Conservation (phyloP, 176 grass and related monocot genomes). For the Cenchrus fungigraminus region DNA sequence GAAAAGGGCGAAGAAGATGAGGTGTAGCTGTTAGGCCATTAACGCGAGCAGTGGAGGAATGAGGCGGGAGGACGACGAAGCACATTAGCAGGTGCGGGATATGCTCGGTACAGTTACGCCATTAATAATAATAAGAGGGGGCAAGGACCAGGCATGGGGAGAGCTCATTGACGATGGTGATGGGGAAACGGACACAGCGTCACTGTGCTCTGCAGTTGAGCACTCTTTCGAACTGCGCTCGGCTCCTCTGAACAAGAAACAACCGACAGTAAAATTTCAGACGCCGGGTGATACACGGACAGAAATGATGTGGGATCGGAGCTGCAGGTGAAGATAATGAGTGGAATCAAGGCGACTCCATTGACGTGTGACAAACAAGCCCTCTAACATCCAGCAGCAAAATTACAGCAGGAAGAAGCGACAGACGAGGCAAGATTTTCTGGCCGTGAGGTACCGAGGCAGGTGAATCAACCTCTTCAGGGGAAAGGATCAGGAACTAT, state of each 20-base stretch:
- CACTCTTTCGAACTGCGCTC: conserved; percentile 8
- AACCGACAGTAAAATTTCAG: background rate
- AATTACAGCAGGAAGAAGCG: conserved; percentile 38
- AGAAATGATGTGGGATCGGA: conserved; percentile 20
- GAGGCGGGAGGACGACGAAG: conserved; percentile 30
- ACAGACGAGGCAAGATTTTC: conserved; percentile 27
- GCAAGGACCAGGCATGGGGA: conserved; percentile 26
- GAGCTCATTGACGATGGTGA: conserved; percentile 48
- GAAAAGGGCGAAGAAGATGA: conserved; percentile 44
- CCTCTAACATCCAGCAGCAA: background rate
- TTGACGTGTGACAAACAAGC: conserved; percentile 20
- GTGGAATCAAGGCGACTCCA: conserved; percentile 29
- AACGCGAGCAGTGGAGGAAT: conserved; percentile 27
- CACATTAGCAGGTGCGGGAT: conserved; percentile 33
- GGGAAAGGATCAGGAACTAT: conserved; percentile 13
- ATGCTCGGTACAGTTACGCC: conserved; percentile 28
- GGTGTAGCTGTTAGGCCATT: conserved; percentile 50
- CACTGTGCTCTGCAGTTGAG: conserved; percentile 36
- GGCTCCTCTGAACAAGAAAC: background rate
- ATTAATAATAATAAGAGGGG: conserved; percentile 46
- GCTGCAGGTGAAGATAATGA: conserved; percentile 13
- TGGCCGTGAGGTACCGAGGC: background rate
- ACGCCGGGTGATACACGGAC: background rate
- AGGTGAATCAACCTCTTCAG: conserved; percentile 25
- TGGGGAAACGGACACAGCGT: conserved; percentile 43